A percentile compares a stretch with the other conserved stretches of the same genome.
phyloP scores from a whole-genome alignment of 2,329 filamentous ascomycete genomes.

The Aspergillus latus region DNA sequence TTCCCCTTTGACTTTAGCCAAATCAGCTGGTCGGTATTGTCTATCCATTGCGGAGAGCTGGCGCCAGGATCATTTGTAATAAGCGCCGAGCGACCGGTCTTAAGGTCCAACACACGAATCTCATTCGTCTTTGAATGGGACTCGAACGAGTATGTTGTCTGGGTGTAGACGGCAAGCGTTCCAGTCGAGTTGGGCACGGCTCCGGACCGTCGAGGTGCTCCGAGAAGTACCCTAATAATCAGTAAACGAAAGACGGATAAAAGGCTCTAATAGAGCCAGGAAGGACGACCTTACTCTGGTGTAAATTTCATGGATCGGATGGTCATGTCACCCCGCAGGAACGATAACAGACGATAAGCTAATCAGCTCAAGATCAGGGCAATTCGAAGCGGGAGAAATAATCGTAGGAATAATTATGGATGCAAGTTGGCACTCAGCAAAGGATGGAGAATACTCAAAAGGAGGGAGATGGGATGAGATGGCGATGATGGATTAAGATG shows the following conservation, averaged over 20 bases:
- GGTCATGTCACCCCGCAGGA: slow-evolving; percentile 32
- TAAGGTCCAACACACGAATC: slow-evolving; percentile 47
- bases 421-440: not conserved
- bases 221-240: slow-evolving; percentile 44
- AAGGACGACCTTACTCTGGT: slow-evolving; percentile 37
- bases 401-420: not conserved
- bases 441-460: not conserved
- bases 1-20: slow-evolving; percentile 49
- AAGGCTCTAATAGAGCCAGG: not conserved
- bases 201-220: slow-evolving; percentile 47
- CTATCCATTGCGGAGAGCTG: slow-evolving; percentile 50
- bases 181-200: slow-evolving; percentile 48
- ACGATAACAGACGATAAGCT: slow-evolving; percentile 7
- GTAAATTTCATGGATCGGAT: slow-evolving; percentile 44
- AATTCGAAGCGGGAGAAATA: too few species aligned
- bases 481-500: not conserved
- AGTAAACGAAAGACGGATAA: not conserved
- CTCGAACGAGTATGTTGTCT: slow-evolving; percentile 52
- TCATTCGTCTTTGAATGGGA: slow-evolving; percentile 49
- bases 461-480: not conserved
- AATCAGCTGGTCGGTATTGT: slow-evolving; percentile 43
- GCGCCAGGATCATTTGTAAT: slow-evolving; percentile 47
- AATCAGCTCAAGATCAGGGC: not conserved
- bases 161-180: slow-evolving; percentile 49
- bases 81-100: slow-evolving; percentile 40